phyloP scores from a whole-genome alignment of 2,329 filamentous ascomycete genomes.

The Colletotrichum chrysophilum region DNA sequence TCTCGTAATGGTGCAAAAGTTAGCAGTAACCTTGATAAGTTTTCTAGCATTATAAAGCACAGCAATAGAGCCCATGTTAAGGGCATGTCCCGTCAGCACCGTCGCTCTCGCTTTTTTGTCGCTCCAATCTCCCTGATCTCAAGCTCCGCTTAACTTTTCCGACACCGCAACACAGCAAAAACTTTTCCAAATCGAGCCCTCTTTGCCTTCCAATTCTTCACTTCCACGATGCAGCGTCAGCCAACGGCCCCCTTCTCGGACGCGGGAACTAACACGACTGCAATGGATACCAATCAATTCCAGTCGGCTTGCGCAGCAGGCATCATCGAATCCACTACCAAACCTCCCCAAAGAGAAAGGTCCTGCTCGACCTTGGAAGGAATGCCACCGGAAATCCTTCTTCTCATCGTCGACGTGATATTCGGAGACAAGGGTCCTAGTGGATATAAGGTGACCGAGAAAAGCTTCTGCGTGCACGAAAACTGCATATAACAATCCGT shows the following conservation, averaged over 20 bases:
- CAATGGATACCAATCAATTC: fast-evolving
- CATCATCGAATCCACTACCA: background rate
- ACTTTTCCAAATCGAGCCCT: no score
- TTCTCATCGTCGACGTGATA: background rate
- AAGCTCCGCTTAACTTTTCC: no score
- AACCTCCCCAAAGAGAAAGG: background rate
- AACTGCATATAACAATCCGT: background rate
- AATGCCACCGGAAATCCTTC: background rate
- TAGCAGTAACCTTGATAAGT: no score
- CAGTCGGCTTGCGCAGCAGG: background rate
- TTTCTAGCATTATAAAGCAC: no score
- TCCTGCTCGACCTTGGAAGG: fast-evolving
- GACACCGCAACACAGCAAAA: background rate
- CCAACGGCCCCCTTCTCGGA: fast-evolving
- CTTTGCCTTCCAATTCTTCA: background rate
- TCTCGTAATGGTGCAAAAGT: no score
- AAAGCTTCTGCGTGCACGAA: background rate
- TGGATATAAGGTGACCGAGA: background rate
- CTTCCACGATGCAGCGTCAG: background rate
- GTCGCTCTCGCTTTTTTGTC: no score
- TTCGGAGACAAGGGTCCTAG: background rate
- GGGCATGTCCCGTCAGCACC: no score
- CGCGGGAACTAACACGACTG: no score
- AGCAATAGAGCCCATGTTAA: no score
- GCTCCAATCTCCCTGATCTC: no score